phyloP scores from a whole-genome alignment of 2,329 filamentous ascomycete genomes.

The Aspergillus versicolor region DNA sequence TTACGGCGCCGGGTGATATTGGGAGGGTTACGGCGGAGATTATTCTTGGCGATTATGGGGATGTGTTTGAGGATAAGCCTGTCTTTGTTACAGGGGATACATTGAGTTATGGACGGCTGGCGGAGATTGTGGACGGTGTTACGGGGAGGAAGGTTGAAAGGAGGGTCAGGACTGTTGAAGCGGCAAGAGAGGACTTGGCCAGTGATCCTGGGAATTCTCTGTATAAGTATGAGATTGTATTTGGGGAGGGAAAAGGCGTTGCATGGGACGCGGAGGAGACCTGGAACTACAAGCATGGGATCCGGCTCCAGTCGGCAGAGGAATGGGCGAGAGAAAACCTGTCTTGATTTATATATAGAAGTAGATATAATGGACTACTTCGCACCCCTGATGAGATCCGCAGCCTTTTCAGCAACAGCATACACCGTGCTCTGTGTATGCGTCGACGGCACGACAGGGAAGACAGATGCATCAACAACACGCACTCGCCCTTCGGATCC shows the following conservation, averaged over 20 bases:
- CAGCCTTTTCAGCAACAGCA: conserved; percentile 7
- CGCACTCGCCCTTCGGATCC: not conserved
- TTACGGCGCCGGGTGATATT: conserved; percentile 65
- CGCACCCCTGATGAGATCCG: not conserved
- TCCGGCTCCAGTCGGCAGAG: conserved; percentile 30
- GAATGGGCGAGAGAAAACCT: conserved; percentile 22
- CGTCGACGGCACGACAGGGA: not conserved
- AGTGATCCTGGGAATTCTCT: conserved; percentile 50
- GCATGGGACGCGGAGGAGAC: conserved; percentile 57
- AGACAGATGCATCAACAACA: conserved; percentile 1
- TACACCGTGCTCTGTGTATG: conserved; percentile 7
- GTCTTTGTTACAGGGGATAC: conserved; percentile 65
- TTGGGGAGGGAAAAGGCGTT: conserved; percentile 59
- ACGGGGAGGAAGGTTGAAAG: conserved; percentile 45
- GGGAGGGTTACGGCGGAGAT: conserved; percentile 60
- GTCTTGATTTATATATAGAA: not conserved
- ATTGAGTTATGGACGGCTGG: conserved; percentile 56
- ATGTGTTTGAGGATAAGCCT: conserved; percentile 41
- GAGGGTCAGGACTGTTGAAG: conserved; percentile 43
- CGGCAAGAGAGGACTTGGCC: conserved; percentile 39
- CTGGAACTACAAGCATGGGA: conserved; percentile 52
- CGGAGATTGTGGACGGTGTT: conserved; percentile 52
- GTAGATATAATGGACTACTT: no score
- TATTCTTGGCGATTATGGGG: conserved; percentile 31
- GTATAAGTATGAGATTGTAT: conserved; percentile 61